Conservation (phyloP, 306 rosid genomes). For the Vigna mungo region DNA sequence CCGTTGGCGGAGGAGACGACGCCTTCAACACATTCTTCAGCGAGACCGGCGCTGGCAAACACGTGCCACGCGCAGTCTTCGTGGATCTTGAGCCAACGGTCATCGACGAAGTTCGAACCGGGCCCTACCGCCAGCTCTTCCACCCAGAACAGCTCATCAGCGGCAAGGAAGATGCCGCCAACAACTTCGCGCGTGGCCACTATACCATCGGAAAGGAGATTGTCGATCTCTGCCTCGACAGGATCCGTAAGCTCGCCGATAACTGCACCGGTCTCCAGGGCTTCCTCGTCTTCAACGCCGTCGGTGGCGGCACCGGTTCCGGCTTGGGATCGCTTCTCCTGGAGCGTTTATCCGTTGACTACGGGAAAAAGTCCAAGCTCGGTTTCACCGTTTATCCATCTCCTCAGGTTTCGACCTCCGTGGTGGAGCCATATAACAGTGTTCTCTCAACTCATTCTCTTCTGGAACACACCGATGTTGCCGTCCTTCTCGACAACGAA, state of each 20-base stretch:
- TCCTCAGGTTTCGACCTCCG: conserved; percentile 89
- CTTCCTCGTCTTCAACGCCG: conserved; percentile 87
- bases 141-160: conserved; percentile 93
- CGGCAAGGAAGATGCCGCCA: conserved; percentile 94
- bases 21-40: conserved; percentile 94
- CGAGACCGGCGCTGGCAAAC: conserved; percentile 92
- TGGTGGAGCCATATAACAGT: conserved; percentile 90
- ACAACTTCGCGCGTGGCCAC: conserved; percentile 93
- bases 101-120: conserved; percentile 88
- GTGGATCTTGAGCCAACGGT: conserved; percentile 96
- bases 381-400: conserved; percentile 92
- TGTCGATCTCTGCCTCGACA: conserved; percentile 90
- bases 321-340: conserved; percentile 81
- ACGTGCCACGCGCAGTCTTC: conserved; percentile 86
- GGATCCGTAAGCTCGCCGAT: conserved; percentile 82
- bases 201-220: conserved; percentile 91
- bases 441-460: conserved; percentile 93
- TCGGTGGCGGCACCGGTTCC: conserved; percentile 91
- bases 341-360: conserved; percentile 89
- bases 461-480: conserved; percentile 86
- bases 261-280: conserved; percentile 94
- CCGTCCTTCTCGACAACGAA: conserved; percentile 81
- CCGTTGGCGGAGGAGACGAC: conserved; percentile 87
- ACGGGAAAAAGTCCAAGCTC: conserved; percentile 78
- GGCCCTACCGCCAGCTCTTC: conserved; percentile 88